These are phyloP conservation scores for Talaromyces verruculosus DNA, from an alignment of 2,329 filamentous ascomycete species.

Conservation along the genomic window DNA sequence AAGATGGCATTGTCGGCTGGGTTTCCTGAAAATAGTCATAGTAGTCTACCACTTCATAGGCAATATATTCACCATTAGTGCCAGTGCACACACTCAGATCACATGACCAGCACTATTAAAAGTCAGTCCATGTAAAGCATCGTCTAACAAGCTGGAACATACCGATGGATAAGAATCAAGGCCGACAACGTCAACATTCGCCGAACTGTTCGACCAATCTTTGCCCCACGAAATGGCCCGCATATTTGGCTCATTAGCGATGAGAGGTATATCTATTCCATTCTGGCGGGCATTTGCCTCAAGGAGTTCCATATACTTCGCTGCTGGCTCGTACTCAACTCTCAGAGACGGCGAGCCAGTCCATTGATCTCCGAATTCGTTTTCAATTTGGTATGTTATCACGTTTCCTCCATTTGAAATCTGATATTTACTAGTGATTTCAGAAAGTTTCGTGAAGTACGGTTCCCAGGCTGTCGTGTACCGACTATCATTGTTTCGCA, in stretches of 20 bases:
- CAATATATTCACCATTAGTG: slow-evolving; percentile 59
- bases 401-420: slow-evolving; percentile 81
- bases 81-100: slow-evolving; percentile 61
- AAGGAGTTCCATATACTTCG: slow-evolving; percentile 68
- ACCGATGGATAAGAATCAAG: slow-evolving; percentile 61
- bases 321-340: slow-evolving; percentile 53
- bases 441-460: slow-evolving; percentile 54
- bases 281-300: slow-evolving; percentile 65
- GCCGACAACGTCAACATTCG: slow-evolving; percentile 63
- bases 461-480: slow-evolving; percentile 67
- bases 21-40: slow-evolving; percentile 49
- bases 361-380: slow-evolving; percentile 56
- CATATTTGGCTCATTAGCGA: slow-evolving; percentile 71
- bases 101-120: slow-evolving; percentile 59
- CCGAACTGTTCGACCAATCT: slow-evolving; percentile 57
- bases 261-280: slow-evolving; percentile 71
- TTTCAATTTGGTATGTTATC: slow-evolving; percentile 77
- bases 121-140: neutral
- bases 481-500: slow-evolving; percentile 62
- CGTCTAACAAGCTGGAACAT: neutral
- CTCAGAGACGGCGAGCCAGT: slow-evolving; percentile 45
- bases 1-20: slow-evolving; percentile 37
- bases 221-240: slow-evolving; percentile 59
- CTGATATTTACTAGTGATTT: slow-evolving; percentile 69
- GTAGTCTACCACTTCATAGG: slow-evolving; percentile 54